These are phyloP conservation scores for Sutorius australiensis DNA, from an alignment of 768 basidiomycete genomes.

Conservation along the genomic window DNA sequence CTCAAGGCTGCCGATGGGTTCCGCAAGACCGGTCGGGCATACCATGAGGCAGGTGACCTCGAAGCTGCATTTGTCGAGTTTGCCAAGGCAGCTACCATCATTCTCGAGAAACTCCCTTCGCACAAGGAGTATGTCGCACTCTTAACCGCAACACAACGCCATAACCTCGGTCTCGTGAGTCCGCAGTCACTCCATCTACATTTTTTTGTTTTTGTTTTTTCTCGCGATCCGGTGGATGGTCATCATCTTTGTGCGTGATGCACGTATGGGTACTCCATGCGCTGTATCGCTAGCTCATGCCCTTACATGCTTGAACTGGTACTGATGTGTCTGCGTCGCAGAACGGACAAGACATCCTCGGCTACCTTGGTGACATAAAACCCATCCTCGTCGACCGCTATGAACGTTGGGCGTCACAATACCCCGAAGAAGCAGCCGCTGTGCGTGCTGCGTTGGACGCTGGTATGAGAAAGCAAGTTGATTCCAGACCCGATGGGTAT, in stretches of 20 bases:
- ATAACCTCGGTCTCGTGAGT: constrained; percentile 69
- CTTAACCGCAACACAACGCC: constrained; percentile 54
- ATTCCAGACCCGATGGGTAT: constrained; percentile 24
- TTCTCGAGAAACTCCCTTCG: constrained; percentile 72
- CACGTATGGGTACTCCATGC: neutral
- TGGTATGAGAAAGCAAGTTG: constrained; percentile 19
- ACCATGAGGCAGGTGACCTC: constrained; percentile 49
- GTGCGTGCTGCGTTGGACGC: constrained; percentile 22
- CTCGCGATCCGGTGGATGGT: constrained; percentile 3
- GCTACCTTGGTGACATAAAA: constrained; percentile 62
- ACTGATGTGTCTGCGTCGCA: constrained; percentile 31
- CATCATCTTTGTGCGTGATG: neutral
- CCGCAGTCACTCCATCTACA: constrained; percentile 14
- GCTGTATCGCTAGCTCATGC: neutral
- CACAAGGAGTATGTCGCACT: constrained; percentile 62
- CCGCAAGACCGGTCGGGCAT: constrained; percentile 50
- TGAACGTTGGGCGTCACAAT: constrained; percentile 52
- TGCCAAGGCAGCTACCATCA: constrained; percentile 71
- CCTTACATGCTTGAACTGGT: constrained; percentile 1
- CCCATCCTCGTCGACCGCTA: constrained; percentile 58
- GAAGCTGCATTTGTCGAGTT: constrained; percentile 71
- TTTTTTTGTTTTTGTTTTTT: neutral
- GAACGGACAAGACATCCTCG: constrained; percentile 76
- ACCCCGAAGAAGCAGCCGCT: constrained; percentile 36
- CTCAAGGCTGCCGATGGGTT: constrained; percentile 62